Percentiles rank a stretch among this genome's conserved stretches.
phyloP scores from a whole-genome alignment of 805 yeast species.

The Kuraishia piskuri region DNA sequence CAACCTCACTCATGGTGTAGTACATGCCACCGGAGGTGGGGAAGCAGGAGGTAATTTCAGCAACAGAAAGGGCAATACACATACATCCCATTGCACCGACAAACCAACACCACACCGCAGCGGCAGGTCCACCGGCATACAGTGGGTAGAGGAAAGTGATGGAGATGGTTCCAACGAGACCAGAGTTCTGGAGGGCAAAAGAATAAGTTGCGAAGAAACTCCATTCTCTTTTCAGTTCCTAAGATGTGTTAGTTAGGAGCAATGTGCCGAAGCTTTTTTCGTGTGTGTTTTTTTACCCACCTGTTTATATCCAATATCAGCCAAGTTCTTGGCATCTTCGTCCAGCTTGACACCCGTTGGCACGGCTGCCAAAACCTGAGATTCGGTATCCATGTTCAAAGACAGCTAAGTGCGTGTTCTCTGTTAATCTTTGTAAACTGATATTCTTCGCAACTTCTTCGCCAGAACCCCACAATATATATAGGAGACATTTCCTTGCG shows the following conservation, averaged over 20 bases:
- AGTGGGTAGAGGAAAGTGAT: slow-evolving; percentile 41
- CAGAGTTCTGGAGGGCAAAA: slow-evolving; percentile 56
- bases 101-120: slow-evolving; percentile 50
- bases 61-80: slow-evolving; percentile 47
- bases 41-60: slow-evolving; percentile 51
- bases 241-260: neutral
- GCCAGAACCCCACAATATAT: neutral
- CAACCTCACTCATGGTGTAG: slow-evolving; percentile 36
- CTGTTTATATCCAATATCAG: slow-evolving; percentile 48
- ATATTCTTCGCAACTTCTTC: neutral
- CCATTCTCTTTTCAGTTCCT: slow-evolving; percentile 49
- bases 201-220: slow-evolving; percentile 52
- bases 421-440: neutral
- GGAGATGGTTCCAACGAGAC: slow-evolving; percentile 53
- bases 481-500: neutral
- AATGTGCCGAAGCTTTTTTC: no score
- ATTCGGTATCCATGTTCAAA: neutral
- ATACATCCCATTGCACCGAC: slow-evolving; percentile 40
- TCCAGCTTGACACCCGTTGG: slow-evolving; percentile 15
- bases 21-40: slow-evolving; percentile 64
- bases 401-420: neutral
- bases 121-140: slow-evolving; percentile 52
- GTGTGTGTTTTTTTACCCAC: neutral
- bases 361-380: slow-evolving; percentile 4
- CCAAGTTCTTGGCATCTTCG: slow-evolving; percentile 24